These are phyloP conservation scores for Rauvolfia tetraphylla DNA, from an alignment of 257 asterid species.

Conservation along the genomic window DNA sequence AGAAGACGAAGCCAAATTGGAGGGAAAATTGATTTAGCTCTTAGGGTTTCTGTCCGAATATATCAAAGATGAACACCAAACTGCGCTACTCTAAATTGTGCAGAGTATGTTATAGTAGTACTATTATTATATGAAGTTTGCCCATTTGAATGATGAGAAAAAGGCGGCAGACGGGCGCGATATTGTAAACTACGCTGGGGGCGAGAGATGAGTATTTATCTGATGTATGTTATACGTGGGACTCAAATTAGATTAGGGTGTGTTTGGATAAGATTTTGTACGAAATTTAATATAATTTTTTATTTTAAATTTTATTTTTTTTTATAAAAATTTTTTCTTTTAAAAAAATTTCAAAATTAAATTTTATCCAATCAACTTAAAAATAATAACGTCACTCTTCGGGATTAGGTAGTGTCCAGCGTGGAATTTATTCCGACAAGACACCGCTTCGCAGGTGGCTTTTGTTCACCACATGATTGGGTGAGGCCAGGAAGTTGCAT, in stretches of 20 bases:
- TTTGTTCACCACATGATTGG: conserved; percentile 6
- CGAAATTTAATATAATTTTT: too few species aligned
- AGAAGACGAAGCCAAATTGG: background rate
- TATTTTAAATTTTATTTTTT: too few species aligned
- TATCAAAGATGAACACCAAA: background rate
- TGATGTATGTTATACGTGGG: conserved; percentile 4
- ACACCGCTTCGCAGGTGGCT: background rate
- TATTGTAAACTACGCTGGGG: conserved; percentile 1
- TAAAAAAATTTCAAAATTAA: too few species aligned
- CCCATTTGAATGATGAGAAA: conserved; percentile 14
- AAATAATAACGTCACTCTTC: conserved; percentile 8
- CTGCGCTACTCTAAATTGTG: background rate
- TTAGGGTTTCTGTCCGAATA: conserved; percentile 14
- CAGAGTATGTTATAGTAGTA: background rate
- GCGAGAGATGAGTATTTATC: background rate
- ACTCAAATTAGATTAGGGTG: too few species aligned
- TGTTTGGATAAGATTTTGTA: too few species aligned
- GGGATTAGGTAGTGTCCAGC: background rate
- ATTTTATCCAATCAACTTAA: too few species aligned
- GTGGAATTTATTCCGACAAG: conserved; percentile 4
- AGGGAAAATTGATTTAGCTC: conserved; percentile 18
- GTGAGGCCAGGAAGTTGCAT: background rate
- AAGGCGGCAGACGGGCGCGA: conserved; percentile 9
- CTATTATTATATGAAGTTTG: background rate
- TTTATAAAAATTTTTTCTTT: too few species aligned